Percentiles rank a stretch among this genome's conserved stretches.
These are phyloP conservation scores for Fragaria iinumae DNA, from an alignment of 306 rosid species.

Conservation along the genomic window DNA sequence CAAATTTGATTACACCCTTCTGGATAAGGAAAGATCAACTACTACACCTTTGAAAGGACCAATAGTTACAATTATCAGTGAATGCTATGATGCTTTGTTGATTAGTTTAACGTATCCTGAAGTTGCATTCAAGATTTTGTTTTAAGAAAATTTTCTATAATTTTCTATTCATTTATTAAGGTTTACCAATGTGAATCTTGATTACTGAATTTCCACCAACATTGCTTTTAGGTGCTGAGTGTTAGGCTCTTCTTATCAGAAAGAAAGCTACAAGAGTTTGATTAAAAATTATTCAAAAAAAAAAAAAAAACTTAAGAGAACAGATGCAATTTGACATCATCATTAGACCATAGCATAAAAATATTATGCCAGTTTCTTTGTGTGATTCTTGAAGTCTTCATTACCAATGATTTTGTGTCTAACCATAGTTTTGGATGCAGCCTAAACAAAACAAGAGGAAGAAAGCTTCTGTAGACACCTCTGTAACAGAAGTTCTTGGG, in stretches of 20 bases:
- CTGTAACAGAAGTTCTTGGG: conserved; percentile 48
- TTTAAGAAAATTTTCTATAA: background rate
- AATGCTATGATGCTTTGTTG: background rate
- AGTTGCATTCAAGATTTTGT: background rate
- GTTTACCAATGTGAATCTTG: background rate
- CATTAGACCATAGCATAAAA: background rate
- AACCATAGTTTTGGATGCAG: conserved; percentile 35
- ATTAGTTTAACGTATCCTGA: background rate
- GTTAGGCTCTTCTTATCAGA: background rate
- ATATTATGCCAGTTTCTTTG: background rate
- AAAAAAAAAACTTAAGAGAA: background rate
- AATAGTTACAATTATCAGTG: background rate
- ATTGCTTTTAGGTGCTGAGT: background rate
- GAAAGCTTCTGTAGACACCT: conserved; percentile 33
- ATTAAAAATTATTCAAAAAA: background rate
- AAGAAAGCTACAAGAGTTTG: background rate
- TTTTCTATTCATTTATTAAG: background rate
- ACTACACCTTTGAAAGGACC: background rate
- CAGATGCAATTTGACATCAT: background rate
- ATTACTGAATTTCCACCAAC: background rate
- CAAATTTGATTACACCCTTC: background rate
- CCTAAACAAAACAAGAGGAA: conserved; percentile 21
- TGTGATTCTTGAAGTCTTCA: background rate
- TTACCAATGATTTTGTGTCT: conserved; percentile 11
- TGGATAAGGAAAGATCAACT: background rate